Evolutionary conservation across 305 asterid genomes (phyloP).

Genomic region (Rubia balearica): DNA sequence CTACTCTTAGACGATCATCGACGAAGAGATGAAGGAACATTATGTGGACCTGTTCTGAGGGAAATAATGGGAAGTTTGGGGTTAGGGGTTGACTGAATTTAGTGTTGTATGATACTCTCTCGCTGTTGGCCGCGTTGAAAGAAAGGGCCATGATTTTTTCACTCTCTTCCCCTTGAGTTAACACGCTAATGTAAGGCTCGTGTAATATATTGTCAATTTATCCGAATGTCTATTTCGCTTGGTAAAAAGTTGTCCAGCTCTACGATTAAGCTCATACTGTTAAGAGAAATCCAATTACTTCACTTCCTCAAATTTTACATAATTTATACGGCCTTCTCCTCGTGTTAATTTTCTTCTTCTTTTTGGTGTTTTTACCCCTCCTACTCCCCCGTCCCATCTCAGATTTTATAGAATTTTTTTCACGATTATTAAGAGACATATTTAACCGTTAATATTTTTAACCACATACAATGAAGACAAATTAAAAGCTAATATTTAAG

Average conservation of each 20-base stretch:
- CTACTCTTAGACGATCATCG: conserved; percentile 34
- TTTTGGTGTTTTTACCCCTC: no score
- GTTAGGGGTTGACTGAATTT: conserved; percentile 33
- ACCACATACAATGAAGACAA: no score
- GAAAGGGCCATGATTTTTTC: conserved; percentile 36
- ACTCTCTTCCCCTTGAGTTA: conserved; percentile 29
- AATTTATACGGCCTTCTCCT: no score
- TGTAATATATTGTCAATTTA: neutral
- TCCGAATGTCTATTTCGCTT: neutral
- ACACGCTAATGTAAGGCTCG: conserved; percentile 7
- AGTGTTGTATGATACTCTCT: conserved; percentile 18
- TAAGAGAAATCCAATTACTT: no score
- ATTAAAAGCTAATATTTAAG: no score
- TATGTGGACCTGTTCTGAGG: conserved; percentile 16
- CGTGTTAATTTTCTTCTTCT: no score
- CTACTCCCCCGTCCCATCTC: no score
- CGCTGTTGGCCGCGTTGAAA: conserved; percentile 21
- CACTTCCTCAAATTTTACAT: no score
- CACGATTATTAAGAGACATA: no score
- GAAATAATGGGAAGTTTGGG: conserved; percentile 25
- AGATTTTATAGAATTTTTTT: no score
- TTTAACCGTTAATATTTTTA: no score
- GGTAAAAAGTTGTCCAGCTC: no score
- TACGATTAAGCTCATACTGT: neutral
- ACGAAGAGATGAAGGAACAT: conserved; percentile 21